Evolutionary conservation across 1,139 yeast genomes (phyloP).

Genomic region (Pichia sp.): DNA sequence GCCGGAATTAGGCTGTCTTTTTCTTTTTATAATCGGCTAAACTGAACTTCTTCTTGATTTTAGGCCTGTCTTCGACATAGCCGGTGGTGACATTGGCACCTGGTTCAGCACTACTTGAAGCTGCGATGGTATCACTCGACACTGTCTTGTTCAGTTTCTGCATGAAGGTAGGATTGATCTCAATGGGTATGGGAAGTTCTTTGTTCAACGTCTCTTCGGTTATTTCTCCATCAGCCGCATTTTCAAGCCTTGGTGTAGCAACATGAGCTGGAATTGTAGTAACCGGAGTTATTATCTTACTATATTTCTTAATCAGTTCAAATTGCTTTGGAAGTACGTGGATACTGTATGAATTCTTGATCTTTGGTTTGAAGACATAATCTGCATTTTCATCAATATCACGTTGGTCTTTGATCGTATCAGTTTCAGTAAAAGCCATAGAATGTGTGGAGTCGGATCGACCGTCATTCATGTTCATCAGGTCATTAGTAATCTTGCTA

Average conservation of each 20-base stretch:
- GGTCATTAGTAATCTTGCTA: too few species aligned
- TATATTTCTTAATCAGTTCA: conserved; percentile 7
- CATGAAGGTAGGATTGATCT: conserved; percentile 6
- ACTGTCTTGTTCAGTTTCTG: conserved; percentile 1
- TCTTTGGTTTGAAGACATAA: conserved; percentile 7
- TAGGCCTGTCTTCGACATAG: conserved; percentile 19
- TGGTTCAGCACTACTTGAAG: not conserved
- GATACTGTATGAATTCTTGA: conserved; percentile 7
- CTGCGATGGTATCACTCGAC: not conserved
- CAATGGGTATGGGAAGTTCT: conserved; percentile 12
- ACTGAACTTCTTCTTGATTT: conserved; percentile 27
- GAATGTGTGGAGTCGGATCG: too few species aligned
- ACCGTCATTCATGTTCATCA: too few species aligned
- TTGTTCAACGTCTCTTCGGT: conserved; percentile 6
- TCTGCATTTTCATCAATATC: conserved; percentile 1
- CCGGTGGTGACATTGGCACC: not conserved
- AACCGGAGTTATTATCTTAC: not conserved
- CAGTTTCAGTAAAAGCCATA: too few species aligned
- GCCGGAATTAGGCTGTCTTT: conserved; percentile 20
- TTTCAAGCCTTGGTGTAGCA: not conserved
- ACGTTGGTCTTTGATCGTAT: too few species aligned
- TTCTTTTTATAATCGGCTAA: conserved; percentile 30
- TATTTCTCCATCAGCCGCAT: not conserved
- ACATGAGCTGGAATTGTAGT: not conserved
- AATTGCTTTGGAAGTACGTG: conserved; percentile 10